A percentile compares a stretch with the other conserved stretches of the same genome.
phyloP scores from a whole-genome alignment of 2,329 filamentous ascomycete genomes.

The Colletotrichum musicola region DNA sequence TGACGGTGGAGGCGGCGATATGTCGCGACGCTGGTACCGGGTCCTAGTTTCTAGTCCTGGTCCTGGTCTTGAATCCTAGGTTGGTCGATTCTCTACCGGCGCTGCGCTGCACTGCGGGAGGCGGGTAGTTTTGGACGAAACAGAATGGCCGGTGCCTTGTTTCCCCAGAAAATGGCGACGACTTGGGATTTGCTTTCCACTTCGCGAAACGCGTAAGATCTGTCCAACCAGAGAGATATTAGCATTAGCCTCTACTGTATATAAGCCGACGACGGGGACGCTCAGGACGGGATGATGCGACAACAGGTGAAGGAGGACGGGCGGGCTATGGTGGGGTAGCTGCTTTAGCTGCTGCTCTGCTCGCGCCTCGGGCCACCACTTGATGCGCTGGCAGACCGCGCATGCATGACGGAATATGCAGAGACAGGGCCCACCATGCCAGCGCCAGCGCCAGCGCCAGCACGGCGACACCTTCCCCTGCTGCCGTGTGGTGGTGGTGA shows the following conservation, averaged over 20 bases:
- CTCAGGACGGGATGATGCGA: slow-evolving; percentile 51
- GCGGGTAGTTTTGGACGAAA: slow-evolving; percentile 50
- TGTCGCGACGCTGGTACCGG: background rate
- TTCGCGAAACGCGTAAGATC: slow-evolving; percentile 45
- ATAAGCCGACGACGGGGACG: slow-evolving; percentile 50
- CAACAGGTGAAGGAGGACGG: slow-evolving; percentile 38
- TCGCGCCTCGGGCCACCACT: slow-evolving; percentile 59
- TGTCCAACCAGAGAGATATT: slow-evolving; percentile 58
- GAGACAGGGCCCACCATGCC: slow-evolving; percentile 59
- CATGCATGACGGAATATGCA: slow-evolving; percentile 73
- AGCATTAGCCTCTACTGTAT: slow-evolving; percentile 56
- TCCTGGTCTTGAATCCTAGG: background rate
- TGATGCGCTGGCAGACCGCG: slow-evolving; percentile 60
- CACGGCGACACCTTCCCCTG: slow-evolving; percentile 48
- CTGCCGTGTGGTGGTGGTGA: slow-evolving; percentile 6
- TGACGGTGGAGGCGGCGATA: no score
- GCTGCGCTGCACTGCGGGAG: slow-evolving; percentile 44
- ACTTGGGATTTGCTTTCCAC: slow-evolving; percentile 45
- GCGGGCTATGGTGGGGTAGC: slow-evolving; percentile 45
- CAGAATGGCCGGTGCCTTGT: slow-evolving; percentile 46
- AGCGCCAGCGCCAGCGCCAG: slow-evolving; percentile 57
- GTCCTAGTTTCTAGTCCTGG: background rate
- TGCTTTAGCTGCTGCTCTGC: slow-evolving; percentile 44
- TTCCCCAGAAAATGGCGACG: slow-evolving; percentile 48
- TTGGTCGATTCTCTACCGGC: slow-evolving; percentile 38